A percentile compares a stretch with the other conserved stretches of the same genome.
Conservation (phyloP, 768 basidiomycete species). For the Collybia sp. region DNA sequence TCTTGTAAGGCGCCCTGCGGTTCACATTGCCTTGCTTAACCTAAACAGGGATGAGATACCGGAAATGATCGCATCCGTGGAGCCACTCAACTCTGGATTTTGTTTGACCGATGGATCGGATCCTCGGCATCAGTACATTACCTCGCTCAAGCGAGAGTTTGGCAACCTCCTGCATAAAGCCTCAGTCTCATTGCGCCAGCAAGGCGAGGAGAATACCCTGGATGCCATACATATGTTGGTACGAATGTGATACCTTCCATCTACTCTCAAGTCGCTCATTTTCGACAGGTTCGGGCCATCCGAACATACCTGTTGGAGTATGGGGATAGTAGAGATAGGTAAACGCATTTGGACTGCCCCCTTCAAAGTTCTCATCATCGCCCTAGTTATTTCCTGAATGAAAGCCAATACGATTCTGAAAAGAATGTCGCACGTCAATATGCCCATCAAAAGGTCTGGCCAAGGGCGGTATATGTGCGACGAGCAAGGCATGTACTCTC, state of each 20-base stretch:
- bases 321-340: slow-evolving; percentile 63
- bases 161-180: slow-evolving; percentile 69
- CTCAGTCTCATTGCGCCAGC: slow-evolving; percentile 59
- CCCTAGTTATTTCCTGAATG: slow-evolving; percentile 50
- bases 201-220: slow-evolving; percentile 78
- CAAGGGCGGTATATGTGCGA: slow-evolving; percentile 63
- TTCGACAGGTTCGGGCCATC: slow-evolving; percentile 54
- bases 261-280: neutral
- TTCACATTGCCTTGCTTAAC: neutral
- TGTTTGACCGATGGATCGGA: slow-evolving; percentile 62
- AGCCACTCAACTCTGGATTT: slow-evolving; percentile 62
- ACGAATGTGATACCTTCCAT: slow-evolving; percentile 15
- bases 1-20: slow-evolving; percentile 43
- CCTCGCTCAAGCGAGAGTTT: slow-evolving; percentile 52
- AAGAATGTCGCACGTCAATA: slow-evolving; percentile 64
- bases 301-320: slow-evolving; percentile 72
- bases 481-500: slow-evolving; percentile 46
- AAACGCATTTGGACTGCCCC: slow-evolving; percentile 2
- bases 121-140: slow-evolving; percentile 59
- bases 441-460: slow-evolving; percentile 72
- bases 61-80: slow-evolving; percentile 69
- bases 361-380: neutral
- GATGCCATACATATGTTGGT: slow-evolving; percentile 77
- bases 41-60: slow-evolving; percentile 60
- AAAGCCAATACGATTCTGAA: slow-evolving; percentile 54